A percentile compares a stretch with the other conserved stretches of the same genome.
Conservation (phyloP, 345 rosid species). For the Salix koriyanagi region DNA sequence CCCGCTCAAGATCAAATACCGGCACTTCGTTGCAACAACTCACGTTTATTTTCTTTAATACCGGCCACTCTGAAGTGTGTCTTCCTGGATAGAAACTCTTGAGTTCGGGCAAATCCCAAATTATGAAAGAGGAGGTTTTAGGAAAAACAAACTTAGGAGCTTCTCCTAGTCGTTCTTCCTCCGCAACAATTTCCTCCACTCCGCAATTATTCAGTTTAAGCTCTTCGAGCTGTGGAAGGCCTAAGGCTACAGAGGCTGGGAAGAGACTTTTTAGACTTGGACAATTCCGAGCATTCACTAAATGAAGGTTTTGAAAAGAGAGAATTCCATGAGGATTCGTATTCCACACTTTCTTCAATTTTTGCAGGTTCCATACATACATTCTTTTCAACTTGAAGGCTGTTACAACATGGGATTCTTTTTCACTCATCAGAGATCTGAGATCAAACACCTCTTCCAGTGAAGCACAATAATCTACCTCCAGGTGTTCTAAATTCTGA, state of each 20-base stretch:
- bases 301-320: not conserved
- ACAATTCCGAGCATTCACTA: not conserved
- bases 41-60: not conserved
- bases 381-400: not conserved
- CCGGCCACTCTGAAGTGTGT: conserved; percentile 16
- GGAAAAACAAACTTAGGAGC: conserved; percentile 13
- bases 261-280: conserved; percentile 8
- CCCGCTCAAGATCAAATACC: not conserved
- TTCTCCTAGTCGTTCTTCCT: conserved; percentile 3
- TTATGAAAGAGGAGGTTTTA: not conserved
- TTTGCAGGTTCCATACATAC: not conserved
- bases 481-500: not conserved
- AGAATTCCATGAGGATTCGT: conserved; percentile 4
- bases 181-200: conserved; percentile 12
- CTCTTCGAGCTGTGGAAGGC: conserved; percentile 8
- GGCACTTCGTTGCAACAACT: not conserved
- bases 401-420: not conserved
- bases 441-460: conserved; percentile 17
- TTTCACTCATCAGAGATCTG: not conserved
- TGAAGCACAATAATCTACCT: not conserved
- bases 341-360: conserved; percentile 6
- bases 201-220: not conserved
- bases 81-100: conserved; percentile 6
- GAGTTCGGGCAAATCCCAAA: conserved; percentile 3
- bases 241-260: conserved; percentile 7